Conservation (phyloP, 1,284 basidiomycete species). For the Cystobasidium pallidum region DNA sequence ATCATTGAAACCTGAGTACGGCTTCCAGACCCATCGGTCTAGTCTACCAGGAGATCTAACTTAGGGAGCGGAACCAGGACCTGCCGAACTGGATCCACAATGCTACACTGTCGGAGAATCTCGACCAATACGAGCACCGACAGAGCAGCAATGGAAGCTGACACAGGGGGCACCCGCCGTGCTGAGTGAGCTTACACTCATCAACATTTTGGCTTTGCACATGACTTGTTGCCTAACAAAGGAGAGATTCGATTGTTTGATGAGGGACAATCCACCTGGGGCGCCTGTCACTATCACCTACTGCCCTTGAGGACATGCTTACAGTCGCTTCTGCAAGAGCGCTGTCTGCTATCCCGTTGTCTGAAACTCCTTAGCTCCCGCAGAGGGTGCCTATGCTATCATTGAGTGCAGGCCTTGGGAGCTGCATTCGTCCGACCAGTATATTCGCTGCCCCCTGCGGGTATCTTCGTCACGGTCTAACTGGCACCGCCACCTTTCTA, state of each 20-base stretch:
- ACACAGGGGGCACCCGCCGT: neutral
- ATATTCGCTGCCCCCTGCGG: no score
- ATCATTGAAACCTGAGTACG: neutral
- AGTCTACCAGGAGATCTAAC: neutral
- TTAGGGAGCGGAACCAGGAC: neutral
- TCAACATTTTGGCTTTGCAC: no score
- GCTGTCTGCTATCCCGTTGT: neutral
- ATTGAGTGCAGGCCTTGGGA: no score
- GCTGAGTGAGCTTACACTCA: conserved; percentile 4
- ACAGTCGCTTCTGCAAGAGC: neutral
- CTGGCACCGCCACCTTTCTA: no score
- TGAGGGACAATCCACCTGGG: neutral
- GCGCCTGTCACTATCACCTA: conserved; percentile 1
- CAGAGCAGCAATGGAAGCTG: neutral
- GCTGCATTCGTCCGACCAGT: no score
- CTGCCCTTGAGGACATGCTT: neutral
- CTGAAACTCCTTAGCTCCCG: neutral
- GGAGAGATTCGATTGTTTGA: neutral
- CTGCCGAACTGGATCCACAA: neutral
- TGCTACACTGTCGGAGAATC: neutral
- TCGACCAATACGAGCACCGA: neutral
- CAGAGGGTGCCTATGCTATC: neutral
- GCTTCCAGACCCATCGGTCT: neutral
- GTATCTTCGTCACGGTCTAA: no score
- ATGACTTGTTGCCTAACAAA: neutral